phyloP scores from a whole-genome alignment of 345 rosid genomes.

The Bruguiera gymnorhiza region DNA sequence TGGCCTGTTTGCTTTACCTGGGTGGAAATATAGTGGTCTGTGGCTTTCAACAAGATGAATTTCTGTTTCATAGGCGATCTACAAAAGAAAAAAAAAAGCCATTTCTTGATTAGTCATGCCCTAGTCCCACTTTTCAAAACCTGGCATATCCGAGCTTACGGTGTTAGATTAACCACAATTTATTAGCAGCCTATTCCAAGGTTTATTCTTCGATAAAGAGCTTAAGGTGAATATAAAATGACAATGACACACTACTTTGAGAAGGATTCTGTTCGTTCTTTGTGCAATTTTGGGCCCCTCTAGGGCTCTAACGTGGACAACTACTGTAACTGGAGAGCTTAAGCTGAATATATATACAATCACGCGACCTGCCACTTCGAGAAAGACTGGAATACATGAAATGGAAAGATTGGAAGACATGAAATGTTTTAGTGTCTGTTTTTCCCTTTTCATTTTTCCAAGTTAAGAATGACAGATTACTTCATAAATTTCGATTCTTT shows the following conservation, averaged over 20 bases:
- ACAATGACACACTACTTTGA: not conserved
- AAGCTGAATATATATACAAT: too few relatives aligned
- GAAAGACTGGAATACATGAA: too few relatives aligned
- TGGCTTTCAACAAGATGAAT: not conserved
- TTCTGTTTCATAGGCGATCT: not conserved
- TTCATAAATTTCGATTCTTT: too few relatives aligned
- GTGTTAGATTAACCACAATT: conserved; percentile 1
- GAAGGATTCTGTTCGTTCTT: not conserved
- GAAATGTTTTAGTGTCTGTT: too few relatives aligned
- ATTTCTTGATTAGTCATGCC: not conserved
- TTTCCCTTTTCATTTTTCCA: too few relatives aligned
- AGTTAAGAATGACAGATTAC: too few relatives aligned
- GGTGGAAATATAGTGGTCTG: not conserved
- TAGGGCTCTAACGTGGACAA: not conserved
- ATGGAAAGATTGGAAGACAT: too few relatives aligned
- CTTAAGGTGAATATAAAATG: not conserved
- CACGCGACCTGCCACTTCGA: too few relatives aligned
- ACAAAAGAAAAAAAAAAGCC: not conserved
- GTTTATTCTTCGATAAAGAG: not conserved
- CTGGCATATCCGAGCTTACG: conserved; percentile 9
- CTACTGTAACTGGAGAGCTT: too few relatives aligned
- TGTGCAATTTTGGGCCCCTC: not conserved
- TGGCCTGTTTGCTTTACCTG: not conserved
- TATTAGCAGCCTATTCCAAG: conserved; percentile 16
- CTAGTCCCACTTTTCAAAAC: not conserved